These are phyloP conservation scores for Cystobasidium tubakii DNA, from an alignment of 768 basidiomycete genomes.

Conservation along the genomic window DNA sequence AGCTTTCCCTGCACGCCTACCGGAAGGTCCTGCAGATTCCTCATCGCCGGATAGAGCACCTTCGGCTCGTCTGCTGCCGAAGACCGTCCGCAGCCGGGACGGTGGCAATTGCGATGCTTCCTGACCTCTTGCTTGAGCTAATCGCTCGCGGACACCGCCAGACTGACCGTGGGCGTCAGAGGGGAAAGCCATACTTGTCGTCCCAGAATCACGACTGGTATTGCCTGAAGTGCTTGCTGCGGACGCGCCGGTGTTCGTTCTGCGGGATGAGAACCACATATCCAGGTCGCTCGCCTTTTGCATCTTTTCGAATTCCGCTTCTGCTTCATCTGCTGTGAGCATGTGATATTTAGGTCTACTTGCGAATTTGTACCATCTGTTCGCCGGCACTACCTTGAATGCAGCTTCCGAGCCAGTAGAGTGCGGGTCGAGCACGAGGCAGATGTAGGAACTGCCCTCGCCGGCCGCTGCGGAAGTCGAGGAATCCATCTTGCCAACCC, in stretches of 20 bases:
- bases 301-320: constrained; percentile 23
- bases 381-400: constrained; percentile 34
- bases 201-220: neutral
- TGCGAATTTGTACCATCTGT: constrained; percentile 33
- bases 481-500: constrained; percentile 35
- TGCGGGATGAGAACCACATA: constrained; percentile 24
- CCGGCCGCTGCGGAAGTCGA: constrained; percentile 27
- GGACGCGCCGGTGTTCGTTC: neutral
- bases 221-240: neutral
- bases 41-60: constrained; percentile 10
- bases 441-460: constrained; percentile 23
- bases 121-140: constrained; percentile 16
- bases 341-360: constrained; percentile 19
- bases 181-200: neutral
- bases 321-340: constrained; percentile 28
- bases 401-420: constrained; percentile 30
- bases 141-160: neutral
- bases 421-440: constrained; percentile 24
- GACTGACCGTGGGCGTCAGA: neutral
- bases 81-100: constrained; percentile 2
- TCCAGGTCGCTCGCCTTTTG: constrained; percentile 31
- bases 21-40: constrained; percentile 20
- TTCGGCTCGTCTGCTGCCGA: neutral
- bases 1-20: constrained; percentile 4
- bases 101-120: constrained; percentile 7